phyloP scores from a whole-genome alignment of 2,329 filamentous ascomycete genomes.

The Cadophora malorum region DNA sequence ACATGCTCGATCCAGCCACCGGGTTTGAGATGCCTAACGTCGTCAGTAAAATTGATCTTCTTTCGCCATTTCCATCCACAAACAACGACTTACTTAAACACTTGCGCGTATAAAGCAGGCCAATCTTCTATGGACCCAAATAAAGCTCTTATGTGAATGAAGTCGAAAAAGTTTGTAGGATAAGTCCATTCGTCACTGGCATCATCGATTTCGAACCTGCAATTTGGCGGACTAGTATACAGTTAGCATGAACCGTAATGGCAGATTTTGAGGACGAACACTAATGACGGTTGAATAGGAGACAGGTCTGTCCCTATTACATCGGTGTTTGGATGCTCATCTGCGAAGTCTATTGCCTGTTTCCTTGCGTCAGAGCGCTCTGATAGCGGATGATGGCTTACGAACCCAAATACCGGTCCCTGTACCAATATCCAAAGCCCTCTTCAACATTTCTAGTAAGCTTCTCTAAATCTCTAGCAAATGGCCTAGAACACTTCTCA shows the following conservation, averaged over 20 bases:
- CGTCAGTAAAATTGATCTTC: slow-evolving; percentile 1
- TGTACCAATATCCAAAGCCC: slow-evolving; percentile 51
- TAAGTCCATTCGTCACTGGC: slow-evolving; percentile 53
- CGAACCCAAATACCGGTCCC: slow-evolving; percentile 52
- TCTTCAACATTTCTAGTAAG: slow-evolving; percentile 32
- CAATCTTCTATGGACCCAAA: slow-evolving; percentile 64
- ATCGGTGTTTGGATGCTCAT: slow-evolving; percentile 43
- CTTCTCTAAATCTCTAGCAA: not conserved
- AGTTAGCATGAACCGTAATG: not conserved
- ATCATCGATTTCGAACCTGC: slow-evolving; percentile 70
- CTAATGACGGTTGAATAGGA: slow-evolving; percentile 49
- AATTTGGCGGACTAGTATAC: slow-evolving; percentile 57
- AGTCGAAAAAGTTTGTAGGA: slow-evolving; percentile 59
- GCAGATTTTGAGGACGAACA: not conserved
- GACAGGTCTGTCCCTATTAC: slow-evolving; percentile 46
- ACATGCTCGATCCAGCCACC: slow-evolving; percentile 48
- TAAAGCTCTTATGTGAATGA: slow-evolving; percentile 64
- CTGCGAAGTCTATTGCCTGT: slow-evolving; percentile 46
- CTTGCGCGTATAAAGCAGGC: slow-evolving; percentile 57
- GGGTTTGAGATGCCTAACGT: slow-evolving; percentile 44
- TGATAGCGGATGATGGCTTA: not conserved
- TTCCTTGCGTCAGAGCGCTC: not conserved
- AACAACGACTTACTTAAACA: slow-evolving; percentile 49
- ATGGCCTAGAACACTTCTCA: slow-evolving; percentile 11
- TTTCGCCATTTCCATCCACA: not conserved